Base-by-base conservation (phyloP, 805 yeast species). In the Pichia phayaonensis region DNA sequence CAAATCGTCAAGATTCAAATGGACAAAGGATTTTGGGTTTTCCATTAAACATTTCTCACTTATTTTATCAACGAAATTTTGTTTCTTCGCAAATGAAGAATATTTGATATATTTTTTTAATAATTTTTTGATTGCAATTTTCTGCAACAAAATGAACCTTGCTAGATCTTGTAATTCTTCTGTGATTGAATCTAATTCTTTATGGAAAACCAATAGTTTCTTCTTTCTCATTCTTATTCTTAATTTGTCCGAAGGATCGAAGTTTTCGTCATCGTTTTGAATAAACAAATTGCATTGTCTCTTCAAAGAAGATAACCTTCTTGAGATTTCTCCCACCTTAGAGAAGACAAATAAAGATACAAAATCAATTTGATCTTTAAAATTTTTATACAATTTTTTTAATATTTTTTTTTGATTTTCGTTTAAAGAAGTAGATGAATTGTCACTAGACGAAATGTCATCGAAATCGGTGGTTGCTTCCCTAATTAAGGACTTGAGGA, bases 91-190 rank as follows among this genome's bases (percentile, higher is more conserved):
- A 46, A 62, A 67, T 7, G 58, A 57, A 48, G 72, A 71, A 59
- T 79, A 72, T 59, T 79, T 79, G 44, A 70, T 45, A 53, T 77
- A 84, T 62, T 88, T 87, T 68, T 88, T 87, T 59, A 87, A 71
- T 46, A 87, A 74, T 67, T 87, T 87, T 54, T 83, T 73, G 45
- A 85, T 72, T 7, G 81, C 95, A 3, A 88, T 81, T 59, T 83
- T 81, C 61, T 87, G 96, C 8, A 86, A 75, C 22, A 83, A 68
- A 16, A 86, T 77, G 61, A 84, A 87, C 54, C 88, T 73, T n/a
- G 86, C 74, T 44, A 87, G 68, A 54, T 82, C 77, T 58, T 83
- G 86, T 26, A 85, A 68, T 44, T 79, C 83, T 18, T 59, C 68
- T 50, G 75, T 76, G 42, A 73, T 74, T 54, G 56, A 68, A 45